Evolutionary conservation across 1,284 basidiomycete genomes (phyloP).

Genomic region (Trametes hirsuta): DNA sequence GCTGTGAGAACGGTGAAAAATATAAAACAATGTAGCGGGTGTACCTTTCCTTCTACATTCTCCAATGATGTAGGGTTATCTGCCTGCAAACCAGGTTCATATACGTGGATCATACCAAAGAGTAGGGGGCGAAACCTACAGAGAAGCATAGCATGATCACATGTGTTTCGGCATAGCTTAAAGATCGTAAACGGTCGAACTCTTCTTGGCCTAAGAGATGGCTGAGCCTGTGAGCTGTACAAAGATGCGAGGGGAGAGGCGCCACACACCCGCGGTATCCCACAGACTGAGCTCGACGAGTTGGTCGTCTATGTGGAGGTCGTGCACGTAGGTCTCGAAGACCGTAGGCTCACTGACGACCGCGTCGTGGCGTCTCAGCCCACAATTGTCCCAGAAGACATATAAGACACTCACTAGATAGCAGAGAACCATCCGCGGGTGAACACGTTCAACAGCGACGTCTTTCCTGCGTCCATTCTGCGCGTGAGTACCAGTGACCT

Average conservation of each 20-base stretch:
- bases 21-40: not conserved
- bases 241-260: not conserved
- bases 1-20: not conserved
- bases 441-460: conserved; percentile 83
- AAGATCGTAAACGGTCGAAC: conserved; percentile 88
- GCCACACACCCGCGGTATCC: conserved; percentile 88
- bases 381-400: not conserved
- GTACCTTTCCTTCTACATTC: conserved; percentile 90
- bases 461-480: conserved; percentile 57
- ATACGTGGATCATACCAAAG: not conserved
- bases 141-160: conserved; percentile 95
- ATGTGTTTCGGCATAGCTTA: conserved; percentile 95
- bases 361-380: not conserved
- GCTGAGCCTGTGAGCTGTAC: conserved; percentile 21
- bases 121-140: conserved; percentile 45
- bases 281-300: conserved; percentile 89
- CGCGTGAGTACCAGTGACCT: conserved; percentile 20
- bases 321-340: conserved; percentile 93
- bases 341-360: conserved; percentile 81
- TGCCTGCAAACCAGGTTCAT: conserved; percentile 59
- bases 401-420: conserved; percentile 68
- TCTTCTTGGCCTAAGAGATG: conserved; percentile 84
- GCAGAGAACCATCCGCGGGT: conserved; percentile 87
- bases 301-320: conserved; percentile 81
- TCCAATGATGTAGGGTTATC: conserved; percentile 91